Evolutionary conservation across 192 early-diverging fungal species (phyloP), one percentile per base, ranked within the genome.

Genomic region (Rhizoclosmatium globosum): DNA sequence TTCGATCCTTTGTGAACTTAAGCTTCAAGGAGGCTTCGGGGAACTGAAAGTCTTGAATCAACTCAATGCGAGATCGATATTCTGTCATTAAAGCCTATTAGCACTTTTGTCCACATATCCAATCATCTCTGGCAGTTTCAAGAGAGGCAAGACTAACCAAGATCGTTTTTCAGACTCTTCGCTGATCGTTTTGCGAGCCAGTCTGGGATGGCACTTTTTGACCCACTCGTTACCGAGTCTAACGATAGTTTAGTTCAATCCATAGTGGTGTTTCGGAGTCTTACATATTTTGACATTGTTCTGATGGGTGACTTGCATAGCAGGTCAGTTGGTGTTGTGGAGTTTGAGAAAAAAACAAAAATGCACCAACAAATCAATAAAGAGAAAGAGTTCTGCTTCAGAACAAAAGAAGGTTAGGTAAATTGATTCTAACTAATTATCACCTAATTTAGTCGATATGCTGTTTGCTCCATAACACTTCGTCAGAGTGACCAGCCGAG

Each of bases 11-110:
- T 0, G 98, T 98, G 17, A 88, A 86, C 76, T 94, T 94, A 65
- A 99, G 89, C 66, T 90, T 88, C 31, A 94, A 81, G 2, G 94
- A 93, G 0, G 98, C 97, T 84, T 98, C 94, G 11, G 98, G 98
- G 76, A 99, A 99, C 82, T 95, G 94, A 82, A 99, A 99, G 81
- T 99, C 98, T 82, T 99, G 98, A 78, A 99, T 94, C 4, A 99
- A 86, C 83, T 99, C 98, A 68, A 99, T 91, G 45, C 98, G 87
- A 45, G 93, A 92, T 68, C 95, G 89, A 85, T 90, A 98, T 75
- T 97, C 97, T 93, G 79, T 21, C 2, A 41, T 67, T 60, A 4
- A 31, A 31, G 31, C 31, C 31, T 31, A 31, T 31, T 31, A 31
- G 31, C 31, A 31, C 31, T 31, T 31, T 31, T 31, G 31, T 31